phyloP scores from a whole-genome alignment of 2,329 filamentous ascomycete genomes.

The Scopulariopsis brevicaulis region DNA sequence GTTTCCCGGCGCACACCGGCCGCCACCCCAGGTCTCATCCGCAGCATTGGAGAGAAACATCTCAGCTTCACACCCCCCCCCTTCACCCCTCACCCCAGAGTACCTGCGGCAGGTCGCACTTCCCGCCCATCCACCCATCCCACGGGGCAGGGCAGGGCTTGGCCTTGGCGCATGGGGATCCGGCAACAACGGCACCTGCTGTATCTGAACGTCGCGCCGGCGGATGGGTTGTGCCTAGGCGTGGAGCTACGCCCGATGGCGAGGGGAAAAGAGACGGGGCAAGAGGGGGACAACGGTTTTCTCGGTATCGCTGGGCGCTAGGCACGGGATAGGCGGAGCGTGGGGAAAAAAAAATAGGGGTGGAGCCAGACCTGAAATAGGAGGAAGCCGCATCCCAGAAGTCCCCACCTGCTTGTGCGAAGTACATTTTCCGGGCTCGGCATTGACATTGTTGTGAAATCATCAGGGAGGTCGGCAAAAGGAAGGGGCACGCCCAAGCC shows the following conservation, averaged over 20 bases:
- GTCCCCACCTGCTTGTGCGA: background rate
- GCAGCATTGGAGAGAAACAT: background rate
- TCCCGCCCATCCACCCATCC: background rate
- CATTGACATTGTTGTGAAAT: background rate
- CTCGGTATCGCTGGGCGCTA: background rate
- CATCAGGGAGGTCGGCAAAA: background rate
- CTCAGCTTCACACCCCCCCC: background rate
- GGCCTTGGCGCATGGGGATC: background rate
- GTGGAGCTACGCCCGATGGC: background rate
- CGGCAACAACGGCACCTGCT: background rate
- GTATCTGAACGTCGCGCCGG: background rate
- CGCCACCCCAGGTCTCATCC: background rate
- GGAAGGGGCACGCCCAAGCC: background rate
- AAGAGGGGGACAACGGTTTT: background rate
- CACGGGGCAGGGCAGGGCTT: background rate
- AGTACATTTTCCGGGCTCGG: background rate
- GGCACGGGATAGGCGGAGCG: background rate
- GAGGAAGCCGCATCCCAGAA: background rate
- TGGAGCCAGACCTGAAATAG: background rate
- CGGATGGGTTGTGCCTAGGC: background rate
- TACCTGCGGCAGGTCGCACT: background rate
- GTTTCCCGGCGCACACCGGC: background rate
- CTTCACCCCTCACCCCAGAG: background rate
- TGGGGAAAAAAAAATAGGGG: background rate
- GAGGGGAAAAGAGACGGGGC: background rate